Conservation (phyloP, 2,329 filamentous ascomycete genomes). For the Pseudogymnoascus sp. region DNA sequence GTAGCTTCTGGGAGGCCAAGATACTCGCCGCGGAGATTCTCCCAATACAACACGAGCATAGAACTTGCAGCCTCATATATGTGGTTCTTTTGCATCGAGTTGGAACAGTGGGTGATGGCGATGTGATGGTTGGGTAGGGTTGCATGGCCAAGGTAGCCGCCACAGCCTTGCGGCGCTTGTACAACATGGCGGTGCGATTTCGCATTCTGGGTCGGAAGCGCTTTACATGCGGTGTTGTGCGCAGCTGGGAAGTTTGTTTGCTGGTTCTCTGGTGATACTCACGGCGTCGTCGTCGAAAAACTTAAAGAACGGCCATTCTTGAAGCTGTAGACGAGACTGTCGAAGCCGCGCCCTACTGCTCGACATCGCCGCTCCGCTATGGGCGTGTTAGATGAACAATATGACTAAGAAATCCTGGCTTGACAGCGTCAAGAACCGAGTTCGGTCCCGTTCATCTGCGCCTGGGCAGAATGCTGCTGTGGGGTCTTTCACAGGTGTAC, state of each 20-base stretch:
- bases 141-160: neutral
- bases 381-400: neutral
- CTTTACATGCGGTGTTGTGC: neutral
- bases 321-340: neutral
- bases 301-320: neutral
- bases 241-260: neutral
- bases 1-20: neutral
- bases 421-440: neutral
- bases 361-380: neutral
- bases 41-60: neutral
- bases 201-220: neutral
- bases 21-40: neutral
- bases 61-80: neutral
- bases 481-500: neutral
- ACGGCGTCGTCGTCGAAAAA: neutral
- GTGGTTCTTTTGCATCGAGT: neutral
- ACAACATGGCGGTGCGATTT: neutral
- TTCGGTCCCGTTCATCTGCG: neutral
- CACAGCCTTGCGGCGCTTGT: neutral
- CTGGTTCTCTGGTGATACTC: neutral
- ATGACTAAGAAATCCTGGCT: neutral
- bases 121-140: neutral
- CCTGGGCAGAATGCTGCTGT: neutral
- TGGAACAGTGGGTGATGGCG: neutral
- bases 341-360: neutral